Conservation (phyloP, 257 asterid species). For the Plantago ovata region DNA sequence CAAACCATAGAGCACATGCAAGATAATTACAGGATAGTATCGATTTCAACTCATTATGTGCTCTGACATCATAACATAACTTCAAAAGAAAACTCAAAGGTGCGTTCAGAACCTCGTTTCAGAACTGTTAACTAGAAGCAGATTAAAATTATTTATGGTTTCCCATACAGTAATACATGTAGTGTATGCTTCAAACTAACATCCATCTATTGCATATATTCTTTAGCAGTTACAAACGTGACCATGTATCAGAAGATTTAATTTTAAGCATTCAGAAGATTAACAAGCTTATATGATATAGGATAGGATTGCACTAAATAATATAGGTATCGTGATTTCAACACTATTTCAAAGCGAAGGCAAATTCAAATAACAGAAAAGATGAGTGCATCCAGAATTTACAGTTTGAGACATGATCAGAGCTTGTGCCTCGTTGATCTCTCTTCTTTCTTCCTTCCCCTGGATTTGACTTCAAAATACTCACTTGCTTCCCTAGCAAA, state of each 20-base stretch:
- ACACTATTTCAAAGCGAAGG: constrained; percentile 6
- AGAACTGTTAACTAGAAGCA: neutral
- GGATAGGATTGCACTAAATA: constrained; percentile 6
- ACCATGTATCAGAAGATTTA: no score
- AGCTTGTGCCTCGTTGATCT: constrained; percentile 27
- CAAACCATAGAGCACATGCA: no score
- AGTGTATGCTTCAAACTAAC: no score
- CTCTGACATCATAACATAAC: no score
- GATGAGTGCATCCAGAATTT: constrained; percentile 11
- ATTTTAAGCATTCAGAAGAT: neutral
- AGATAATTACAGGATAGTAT: no score
- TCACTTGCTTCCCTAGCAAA: constrained; percentile 61
- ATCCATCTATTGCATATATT: no score
- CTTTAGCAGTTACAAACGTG: neutral
- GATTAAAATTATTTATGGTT: neutral
- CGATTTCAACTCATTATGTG: no score
- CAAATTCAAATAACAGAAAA: constrained; percentile 1
- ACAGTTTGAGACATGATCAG: constrained; percentile 25
- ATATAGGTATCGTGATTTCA: neutral
- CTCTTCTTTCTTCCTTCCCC: constrained; percentile 51
- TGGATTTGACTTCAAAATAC: constrained; percentile 76
- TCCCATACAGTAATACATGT: no score
- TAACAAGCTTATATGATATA: neutral
- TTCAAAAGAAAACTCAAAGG: no score
- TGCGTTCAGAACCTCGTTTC: neutral